Evolutionary conservation across 1,284 basidiomycete species (phyloP), one percentile per base, ranked within the genome.

Genomic region (Ganoderma resinaceum): DNA sequence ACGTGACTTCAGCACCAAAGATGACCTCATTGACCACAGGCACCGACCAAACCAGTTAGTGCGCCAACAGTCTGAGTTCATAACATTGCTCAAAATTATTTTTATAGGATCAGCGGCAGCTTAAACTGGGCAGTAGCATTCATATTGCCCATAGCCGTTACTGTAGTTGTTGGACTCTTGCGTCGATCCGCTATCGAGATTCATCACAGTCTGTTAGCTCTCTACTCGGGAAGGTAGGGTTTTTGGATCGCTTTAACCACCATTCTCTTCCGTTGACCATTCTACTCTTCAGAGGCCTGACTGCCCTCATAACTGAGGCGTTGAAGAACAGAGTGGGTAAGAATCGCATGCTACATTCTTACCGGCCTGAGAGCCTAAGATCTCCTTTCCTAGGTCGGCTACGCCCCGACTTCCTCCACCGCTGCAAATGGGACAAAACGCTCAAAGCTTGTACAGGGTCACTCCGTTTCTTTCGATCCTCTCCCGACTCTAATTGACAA

Each of bases 401-500:
- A 18, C 83, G 91, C 16, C 91, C 91, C 0, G 91, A 92, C 75
- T 93, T 93, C 73, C 82, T 92, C 53, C 81, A 84, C 14, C 84
- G 91, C 35, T 92, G 91, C 73, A 82, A 85, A 72, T 93, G 89
- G 87, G 85, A 88, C 65, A 79, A 81, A 8, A 75, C 78, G 0
- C 64, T 82, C 0, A 75, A 83, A 66, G 78, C 78, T 43, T 93
- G 91, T 75, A 85, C 86, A 23, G 91, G 90, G 87, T 89, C 73
- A 35, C 43, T 26, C 9, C 3, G 14, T 55, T 33, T 23, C 14
- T 26, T 55, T 12, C 26, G 4, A 2, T 55, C 23, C 16, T 65
- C 14, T 8, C 3, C 31, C 8, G 12, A 7, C 26, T 52, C 11
- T 23, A 43, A 12, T 42, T 26, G 18, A 29, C 14, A 57, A 26